Base-by-base conservation (phyloP, 257 asterid genomes). In the Solanum boliviense region DNA sequence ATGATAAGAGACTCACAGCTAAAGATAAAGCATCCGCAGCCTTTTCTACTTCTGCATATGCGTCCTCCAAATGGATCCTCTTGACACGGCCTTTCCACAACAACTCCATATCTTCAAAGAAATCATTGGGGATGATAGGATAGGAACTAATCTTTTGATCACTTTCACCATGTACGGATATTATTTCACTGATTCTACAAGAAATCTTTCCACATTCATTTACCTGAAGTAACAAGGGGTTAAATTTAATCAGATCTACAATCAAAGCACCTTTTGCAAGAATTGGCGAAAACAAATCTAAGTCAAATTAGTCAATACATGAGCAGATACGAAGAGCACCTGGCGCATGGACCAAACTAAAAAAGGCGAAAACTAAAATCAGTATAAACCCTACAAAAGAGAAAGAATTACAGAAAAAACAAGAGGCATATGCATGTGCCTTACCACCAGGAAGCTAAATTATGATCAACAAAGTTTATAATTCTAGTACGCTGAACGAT, bases 11-110 rank as follows among this genome's bases (percentile, higher is more conserved):
- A 92, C 99, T 93, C 91, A 97, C 99, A 87, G 97, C 96, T 83
- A 86, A 72, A 34, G 96, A 92, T 90, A 97, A 91, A 86, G 95
- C 98, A 91, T 93, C 78, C 4, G 96, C 95, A 78, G 98, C 98
- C 87, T 91, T 93, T 84, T 94, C 98, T 74, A 95, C 98, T 91
- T 95, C 96, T 18, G 94, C 91, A 91, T 89, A 94, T 86, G 92
- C 98, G 88, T 95, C 96, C 91, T 91, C 98, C 86, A 97, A 90
- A 93, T 97, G 99, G 88, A 97, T 91, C 92, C 97, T 92, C 92
- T 95, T 97, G 76, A 97, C 95, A 88, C 99, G 99, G 39, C 98
- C 96, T 92, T 97, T 97, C 99, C 99, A 97, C 41, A 96, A 91
- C n/a, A 94, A 91, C 90, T 97, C 99, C 96, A 94, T 94, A 89